Conservation (phyloP, 257 asterid genomes). For the Solanum megistacrolobum region DNA sequence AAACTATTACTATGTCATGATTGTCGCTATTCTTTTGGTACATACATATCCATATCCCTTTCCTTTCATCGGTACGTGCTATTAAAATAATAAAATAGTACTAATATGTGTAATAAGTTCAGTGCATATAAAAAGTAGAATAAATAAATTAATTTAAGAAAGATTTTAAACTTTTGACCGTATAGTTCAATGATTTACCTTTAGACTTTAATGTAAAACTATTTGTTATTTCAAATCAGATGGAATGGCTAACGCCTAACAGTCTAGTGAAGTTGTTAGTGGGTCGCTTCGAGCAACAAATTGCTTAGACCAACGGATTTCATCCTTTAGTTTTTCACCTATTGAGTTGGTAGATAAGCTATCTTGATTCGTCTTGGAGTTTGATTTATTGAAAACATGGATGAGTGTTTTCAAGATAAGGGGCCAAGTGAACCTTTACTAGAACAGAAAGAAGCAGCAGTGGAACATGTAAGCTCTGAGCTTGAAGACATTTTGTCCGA, state of each 20-base stretch:
- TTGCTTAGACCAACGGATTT: background rate
- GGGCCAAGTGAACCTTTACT: background rate
- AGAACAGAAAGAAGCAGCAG: background rate
- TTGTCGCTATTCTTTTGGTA: background rate
- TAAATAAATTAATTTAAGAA: background rate
- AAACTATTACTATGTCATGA: background rate
- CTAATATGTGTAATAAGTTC: background rate
- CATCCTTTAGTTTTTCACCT: background rate
- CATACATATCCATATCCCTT: background rate
- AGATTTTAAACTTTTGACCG: background rate
- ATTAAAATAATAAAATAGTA: too few species aligned
- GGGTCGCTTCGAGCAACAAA: too few species aligned
- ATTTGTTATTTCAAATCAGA: background rate
- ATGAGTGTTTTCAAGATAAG: background rate
- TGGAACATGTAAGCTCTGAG: slow-evolving; percentile 14
- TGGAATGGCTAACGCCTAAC: background rate
- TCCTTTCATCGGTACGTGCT: background rate
- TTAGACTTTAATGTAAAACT: background rate
- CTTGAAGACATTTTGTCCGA: slow-evolving; percentile 22
- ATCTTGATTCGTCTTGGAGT: background rate
- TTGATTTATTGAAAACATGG: background rate
- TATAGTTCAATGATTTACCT: background rate
- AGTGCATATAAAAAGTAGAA: background rate
- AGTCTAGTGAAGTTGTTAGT: background rate
- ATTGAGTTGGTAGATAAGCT: too few species aligned